Evolutionary conservation across 495 filamentous ascomycete species (phyloP), one percentile per base, ranked within the genome.

Genomic region (Penicillium turbatum): DNA sequence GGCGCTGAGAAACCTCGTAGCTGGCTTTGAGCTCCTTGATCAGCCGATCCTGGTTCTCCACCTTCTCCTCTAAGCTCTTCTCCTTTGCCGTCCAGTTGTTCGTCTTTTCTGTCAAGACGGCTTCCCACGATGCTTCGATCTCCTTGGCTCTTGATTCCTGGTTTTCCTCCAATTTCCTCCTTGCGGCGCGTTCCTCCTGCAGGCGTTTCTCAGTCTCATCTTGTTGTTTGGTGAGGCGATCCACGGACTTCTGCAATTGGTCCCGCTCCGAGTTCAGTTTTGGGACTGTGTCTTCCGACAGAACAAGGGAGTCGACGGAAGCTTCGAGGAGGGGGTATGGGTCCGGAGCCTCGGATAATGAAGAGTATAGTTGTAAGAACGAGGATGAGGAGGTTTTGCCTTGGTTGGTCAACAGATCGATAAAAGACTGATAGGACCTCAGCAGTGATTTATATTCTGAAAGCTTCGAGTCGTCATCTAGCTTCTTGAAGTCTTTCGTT

Each of bases 81-180:
- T 99, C 93, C 67, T 96, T 97, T 29, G 92, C 87, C 53, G 87
- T 83, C 93, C 93, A 97, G 64, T 97, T 97, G 64, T 92, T 89
- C 55, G 89, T 84, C 72, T 97, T 97, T 76, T 99, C 93, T 30
- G 85, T 81, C 30, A 99, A 68, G n/a, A 97, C 92, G 15, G 88
- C 90, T 8, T 85, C 80, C 92, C 93, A 97, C 2, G 92, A 92
- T 8, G 79, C 71, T 69, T 97, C 93, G 19, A 95, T 83, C 55
- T 96, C 92, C 66, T 88, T 92, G 37, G 90, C 84, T 59, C 78
- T 88, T 12, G 73, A 66, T 58, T 97, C 90, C 39, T 91, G 77
- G 29, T 76, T 82, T 24, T 84, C 85, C 65, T 99, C 91, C 9
- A 95, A 68, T 34, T 83, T 78, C 66, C 86, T 86, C 43, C 88